Conservation (phyloP, 306 rosid genomes). For the Arachis hypogaea region DNA sequence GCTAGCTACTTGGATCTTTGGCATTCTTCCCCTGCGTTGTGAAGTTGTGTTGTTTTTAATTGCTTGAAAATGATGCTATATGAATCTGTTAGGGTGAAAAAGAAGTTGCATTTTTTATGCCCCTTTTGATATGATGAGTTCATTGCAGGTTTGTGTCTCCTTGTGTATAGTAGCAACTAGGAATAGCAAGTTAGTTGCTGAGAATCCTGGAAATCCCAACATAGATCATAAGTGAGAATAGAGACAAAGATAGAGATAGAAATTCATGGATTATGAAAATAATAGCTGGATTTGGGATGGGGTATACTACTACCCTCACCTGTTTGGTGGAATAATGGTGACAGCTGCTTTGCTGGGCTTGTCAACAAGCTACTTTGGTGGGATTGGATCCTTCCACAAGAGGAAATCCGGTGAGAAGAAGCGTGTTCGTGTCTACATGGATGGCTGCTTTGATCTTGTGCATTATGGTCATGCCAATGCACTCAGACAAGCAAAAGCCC, state of each 20-base stretch:
- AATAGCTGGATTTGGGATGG: slow-evolving; percentile 94
- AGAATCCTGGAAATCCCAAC: slow-evolving; percentile 18
- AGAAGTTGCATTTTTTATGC: slow-evolving; percentile 17
- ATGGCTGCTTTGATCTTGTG: slow-evolving; percentile 98
- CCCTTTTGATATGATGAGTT: background rate
- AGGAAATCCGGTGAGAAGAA: slow-evolving; percentile 63
- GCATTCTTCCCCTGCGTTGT: background rate
- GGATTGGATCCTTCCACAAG: slow-evolving; percentile 58
- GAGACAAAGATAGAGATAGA: background rate
- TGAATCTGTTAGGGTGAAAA: too few relatives aligned
- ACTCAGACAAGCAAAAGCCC: slow-evolving; percentile 92
- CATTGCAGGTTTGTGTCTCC: slow-evolving; percentile 73
- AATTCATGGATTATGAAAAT: slow-evolving; percentile 73
- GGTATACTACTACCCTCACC: slow-evolving; percentile 70
- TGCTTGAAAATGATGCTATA: background rate
- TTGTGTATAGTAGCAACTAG: slow-evolving; percentile 35
- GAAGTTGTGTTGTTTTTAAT: slow-evolving; percentile 9
- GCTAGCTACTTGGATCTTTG: background rate
- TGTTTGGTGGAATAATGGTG: slow-evolving; percentile 95
- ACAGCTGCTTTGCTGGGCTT: slow-evolving; percentile 96
- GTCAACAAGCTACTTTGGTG: slow-evolving; percentile 87
- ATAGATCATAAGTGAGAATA: background rate
- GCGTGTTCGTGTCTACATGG: slow-evolving; percentile 94
- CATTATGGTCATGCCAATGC: slow-evolving; percentile 99
- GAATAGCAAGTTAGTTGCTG: slow-evolving; percentile 30